These are phyloP conservation scores for Ilex paraguariensis DNA, from an alignment of 305 asterid genomes.

Conservation along the genomic window DNA sequence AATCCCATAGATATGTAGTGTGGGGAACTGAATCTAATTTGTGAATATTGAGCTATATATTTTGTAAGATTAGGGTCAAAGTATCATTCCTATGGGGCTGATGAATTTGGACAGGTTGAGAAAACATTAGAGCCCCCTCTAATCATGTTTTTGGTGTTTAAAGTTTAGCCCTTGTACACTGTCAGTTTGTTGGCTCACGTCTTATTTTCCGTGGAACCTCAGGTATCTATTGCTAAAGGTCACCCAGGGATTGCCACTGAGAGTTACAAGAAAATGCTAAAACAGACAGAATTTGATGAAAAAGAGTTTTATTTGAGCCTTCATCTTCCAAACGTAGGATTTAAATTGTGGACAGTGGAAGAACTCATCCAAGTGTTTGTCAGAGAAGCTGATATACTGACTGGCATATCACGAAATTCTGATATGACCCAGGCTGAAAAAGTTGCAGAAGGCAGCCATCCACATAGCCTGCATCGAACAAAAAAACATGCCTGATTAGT, in stretches of 20 bases:
- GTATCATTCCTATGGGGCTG: not conserved
- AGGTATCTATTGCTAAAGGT: constrained; percentile 72
- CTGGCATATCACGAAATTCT: too few species aligned
- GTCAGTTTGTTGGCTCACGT: not conserved
- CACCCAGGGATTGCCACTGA: constrained; percentile 50
- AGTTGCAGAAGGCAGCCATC: too few species aligned
- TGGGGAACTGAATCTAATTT: not conserved
- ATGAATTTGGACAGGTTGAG: not conserved
- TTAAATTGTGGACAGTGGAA: not conserved
- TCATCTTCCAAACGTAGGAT: not conserved
- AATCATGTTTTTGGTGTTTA: not conserved
- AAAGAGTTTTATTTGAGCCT: constrained; percentile 24
- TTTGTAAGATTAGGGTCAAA: too few species aligned
- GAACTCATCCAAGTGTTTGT: not conserved
- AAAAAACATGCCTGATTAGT: too few species aligned
- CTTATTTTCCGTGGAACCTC: constrained; percentile 4
- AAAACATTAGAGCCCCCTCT: not conserved
- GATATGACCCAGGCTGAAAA: too few species aligned
- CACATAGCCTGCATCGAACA: too few species aligned
- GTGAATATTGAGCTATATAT: too few species aligned
- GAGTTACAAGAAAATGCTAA: constrained; percentile 42
- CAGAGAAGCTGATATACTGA: too few species aligned
- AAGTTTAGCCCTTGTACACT: too few species aligned
- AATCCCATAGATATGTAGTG: not conserved
- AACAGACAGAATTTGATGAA: constrained; percentile 35